phyloP scores from a whole-genome alignment of 805 yeast species.

The Wickerhamomyces xylosicus region DNA sequence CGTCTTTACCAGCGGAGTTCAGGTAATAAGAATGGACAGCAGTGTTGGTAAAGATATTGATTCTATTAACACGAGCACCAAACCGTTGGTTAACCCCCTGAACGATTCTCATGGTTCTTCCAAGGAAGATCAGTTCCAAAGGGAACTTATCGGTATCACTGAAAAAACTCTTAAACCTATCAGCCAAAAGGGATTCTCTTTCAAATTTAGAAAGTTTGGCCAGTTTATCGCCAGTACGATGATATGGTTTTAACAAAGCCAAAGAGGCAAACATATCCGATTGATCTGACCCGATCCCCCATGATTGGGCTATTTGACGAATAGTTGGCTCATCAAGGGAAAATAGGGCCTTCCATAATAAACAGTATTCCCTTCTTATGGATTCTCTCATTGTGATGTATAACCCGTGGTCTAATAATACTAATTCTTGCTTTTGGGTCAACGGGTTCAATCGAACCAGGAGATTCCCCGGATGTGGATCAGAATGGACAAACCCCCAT shows the following conservation, averaged over 20 bases:
- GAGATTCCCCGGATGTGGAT: conserved; percentile 77
- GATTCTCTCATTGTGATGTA: conserved; percentile 42
- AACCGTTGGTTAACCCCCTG: conserved; percentile 56
- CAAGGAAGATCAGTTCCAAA: conserved; percentile 49
- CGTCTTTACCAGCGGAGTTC: conserved; percentile 6
- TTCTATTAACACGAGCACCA: conserved; percentile 68
- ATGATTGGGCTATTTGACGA: conserved; percentile 34
- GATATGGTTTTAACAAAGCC: conserved; percentile 38
- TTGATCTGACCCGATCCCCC: conserved; percentile 59
- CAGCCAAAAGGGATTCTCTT: conserved; percentile 30
- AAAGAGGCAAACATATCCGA: conserved; percentile 52
- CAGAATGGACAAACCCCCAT: conserved; percentile 59
- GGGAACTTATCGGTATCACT: conserved; percentile 61
- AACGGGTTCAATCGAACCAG: conserved; percentile 33
- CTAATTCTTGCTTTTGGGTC: conserved; percentile 37
- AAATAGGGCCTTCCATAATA: conserved; percentile 55
- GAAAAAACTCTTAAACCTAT: conserved; percentile 44
- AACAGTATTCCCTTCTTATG: conserved; percentile 46
- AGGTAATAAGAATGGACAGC: conserved; percentile 28
- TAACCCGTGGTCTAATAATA: conserved; percentile 67
- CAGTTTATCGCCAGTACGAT: conserved; percentile 19
- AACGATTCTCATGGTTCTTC: conserved; percentile 65
- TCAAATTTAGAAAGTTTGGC: conserved; percentile 26
- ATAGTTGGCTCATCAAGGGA: conserved; percentile 39
- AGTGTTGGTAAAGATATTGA: conserved; percentile 49